Percentiles rank a stretch among this genome's conserved stretches.
Conservation (phyloP, 148 eudicot genomes). For the Rhododendron mucronatum region DNA sequence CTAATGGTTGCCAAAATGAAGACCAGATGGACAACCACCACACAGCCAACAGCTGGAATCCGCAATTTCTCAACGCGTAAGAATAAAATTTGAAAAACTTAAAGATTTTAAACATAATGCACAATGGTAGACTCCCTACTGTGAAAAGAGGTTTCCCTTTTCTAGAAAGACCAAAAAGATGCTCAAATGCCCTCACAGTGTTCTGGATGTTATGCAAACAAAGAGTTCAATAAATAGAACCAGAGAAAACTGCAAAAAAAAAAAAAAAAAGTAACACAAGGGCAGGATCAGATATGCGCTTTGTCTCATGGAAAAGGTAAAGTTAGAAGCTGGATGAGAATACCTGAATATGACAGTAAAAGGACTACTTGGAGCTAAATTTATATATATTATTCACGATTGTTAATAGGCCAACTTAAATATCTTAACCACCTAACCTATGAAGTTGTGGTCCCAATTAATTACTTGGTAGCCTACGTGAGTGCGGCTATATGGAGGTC, state of each 20-base stretch:
- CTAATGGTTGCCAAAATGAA: slow-evolving; percentile 1
- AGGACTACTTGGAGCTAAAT: background rate
- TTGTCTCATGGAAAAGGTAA: background rate
- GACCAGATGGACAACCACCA: background rate
- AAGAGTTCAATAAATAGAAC: background rate
- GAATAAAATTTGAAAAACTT: background rate
- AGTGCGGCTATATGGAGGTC: background rate
- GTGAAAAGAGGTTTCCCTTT: background rate
- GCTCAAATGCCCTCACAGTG: background rate
- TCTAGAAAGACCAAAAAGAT: background rate
- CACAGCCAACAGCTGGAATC: background rate
- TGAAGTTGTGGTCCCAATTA: slow-evolving; percentile 1
- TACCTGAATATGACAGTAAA: background rate
- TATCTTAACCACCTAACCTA: background rate
- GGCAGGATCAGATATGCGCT: background rate
- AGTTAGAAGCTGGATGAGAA: background rate
- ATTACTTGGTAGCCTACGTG: background rate
- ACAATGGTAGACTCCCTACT: background rate
- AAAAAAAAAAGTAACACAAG: background rate
- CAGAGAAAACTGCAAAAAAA: background rate
- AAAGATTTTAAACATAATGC: background rate
- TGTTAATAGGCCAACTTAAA: background rate
- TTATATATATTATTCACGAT: background rate
- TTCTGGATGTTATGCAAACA: background rate
- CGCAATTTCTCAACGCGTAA: background rate